A percentile compares a stretch with the other conserved stretches of the same genome.
phyloP scores from a whole-genome alignment of 345 rosid species.

The Diplotaxis tenuifolia region DNA sequence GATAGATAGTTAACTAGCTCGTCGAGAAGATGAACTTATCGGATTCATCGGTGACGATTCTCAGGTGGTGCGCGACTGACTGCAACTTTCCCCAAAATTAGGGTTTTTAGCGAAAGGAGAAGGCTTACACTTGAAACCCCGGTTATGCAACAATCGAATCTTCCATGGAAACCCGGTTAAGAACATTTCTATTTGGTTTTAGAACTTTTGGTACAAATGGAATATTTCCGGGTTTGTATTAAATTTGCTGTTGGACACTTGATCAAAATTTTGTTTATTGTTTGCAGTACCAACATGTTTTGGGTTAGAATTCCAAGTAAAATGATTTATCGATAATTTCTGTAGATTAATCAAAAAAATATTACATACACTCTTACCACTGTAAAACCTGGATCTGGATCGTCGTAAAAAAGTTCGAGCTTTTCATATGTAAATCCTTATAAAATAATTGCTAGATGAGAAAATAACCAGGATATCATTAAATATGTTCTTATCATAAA shows the following conservation, averaged over 20 bases:
- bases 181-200: not conserved
- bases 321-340: not conserved
- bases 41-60: conserved; percentile 22
- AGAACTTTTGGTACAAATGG: not conserved
- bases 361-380: too few species aligned
- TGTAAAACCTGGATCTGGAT: too few species aligned
- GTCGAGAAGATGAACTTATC: not conserved
- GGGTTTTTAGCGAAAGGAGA: conserved; percentile 28
- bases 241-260: not conserved
- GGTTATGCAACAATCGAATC: not conserved
- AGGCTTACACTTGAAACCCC: not conserved
- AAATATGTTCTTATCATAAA: too few species aligned
- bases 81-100: conserved; percentile 8
- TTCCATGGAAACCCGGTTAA: not conserved
- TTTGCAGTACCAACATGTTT: not conserved
- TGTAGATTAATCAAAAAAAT: too few species aligned
- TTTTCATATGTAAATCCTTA: too few species aligned
- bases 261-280: too few species aligned
- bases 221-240: not conserved
- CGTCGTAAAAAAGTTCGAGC: too few species aligned
- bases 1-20: conserved; percentile 8
- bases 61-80: conserved; percentile 3
- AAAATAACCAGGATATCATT: too few species aligned
- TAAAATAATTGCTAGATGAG: too few species aligned
- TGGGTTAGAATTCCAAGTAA: not conserved